phyloP scores from a whole-genome alignment of 306 rosid genomes.

The Trifolium subterraneum region DNA sequence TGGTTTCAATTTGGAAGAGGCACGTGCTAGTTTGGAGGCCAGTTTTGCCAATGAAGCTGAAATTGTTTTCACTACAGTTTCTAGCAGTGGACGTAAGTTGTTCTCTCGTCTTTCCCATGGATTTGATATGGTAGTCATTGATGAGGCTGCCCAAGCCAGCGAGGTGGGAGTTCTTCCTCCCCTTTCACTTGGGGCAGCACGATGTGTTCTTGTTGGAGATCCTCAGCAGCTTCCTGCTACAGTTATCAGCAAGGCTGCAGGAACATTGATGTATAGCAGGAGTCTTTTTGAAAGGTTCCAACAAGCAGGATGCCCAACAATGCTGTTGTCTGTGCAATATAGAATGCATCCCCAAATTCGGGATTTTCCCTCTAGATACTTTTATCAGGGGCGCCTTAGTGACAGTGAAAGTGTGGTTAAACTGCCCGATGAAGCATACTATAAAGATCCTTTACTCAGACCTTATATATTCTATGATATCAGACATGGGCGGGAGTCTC shows the following conservation, averaged over 20 bases:
- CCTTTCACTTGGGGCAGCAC: conserved; percentile 94
- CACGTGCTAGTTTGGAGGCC: conserved; percentile 95
- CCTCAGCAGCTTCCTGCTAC: conserved; percentile 99
- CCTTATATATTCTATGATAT: conserved; percentile 92
- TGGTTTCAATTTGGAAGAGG: conserved; percentile 91
- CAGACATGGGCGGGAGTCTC: conserved; percentile 95
- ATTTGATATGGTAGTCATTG: conserved; percentile 99
- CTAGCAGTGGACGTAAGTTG: conserved; percentile 98
- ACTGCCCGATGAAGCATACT: conserved; percentile 80
- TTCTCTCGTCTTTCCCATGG: conserved; percentile 98
- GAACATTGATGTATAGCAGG: conserved; percentile 93
- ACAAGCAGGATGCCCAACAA: conserved; percentile 94
- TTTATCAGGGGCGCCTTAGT: conserved; percentile 91
- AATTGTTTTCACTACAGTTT: conserved; percentile 95
- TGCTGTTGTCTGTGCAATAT: conserved; percentile 94
- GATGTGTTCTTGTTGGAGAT: conserved; percentile 99
- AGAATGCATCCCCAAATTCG: conserved; percentile 98
- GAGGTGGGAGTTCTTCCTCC: conserved; percentile 98
- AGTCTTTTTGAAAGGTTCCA: conserved; percentile 98
- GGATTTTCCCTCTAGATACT: conserved; percentile 94
- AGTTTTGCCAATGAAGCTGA: conserved; percentile 99
- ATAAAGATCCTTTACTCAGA: conserved; percentile 81
- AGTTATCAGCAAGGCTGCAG: conserved; percentile 99
- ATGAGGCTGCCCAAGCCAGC: conserved; percentile 99
- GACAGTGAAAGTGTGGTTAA: conserved; percentile 90